phyloP scores from a whole-genome alignment of 345 rosid species.

The Euphorbia tirucalli region DNA sequence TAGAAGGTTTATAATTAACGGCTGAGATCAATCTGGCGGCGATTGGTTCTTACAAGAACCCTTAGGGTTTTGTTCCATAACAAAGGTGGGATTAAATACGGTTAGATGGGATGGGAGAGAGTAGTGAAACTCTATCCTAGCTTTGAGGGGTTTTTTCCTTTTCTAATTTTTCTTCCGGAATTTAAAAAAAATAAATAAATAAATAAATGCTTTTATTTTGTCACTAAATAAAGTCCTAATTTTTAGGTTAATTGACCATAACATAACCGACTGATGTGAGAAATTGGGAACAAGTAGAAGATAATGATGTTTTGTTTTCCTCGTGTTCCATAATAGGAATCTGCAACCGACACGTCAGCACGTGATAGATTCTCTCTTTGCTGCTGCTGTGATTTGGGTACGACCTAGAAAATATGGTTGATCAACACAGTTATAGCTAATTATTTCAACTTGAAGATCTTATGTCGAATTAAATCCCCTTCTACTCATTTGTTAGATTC shows the following conservation, averaged over 20 bases:
- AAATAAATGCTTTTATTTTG: too few species aligned
- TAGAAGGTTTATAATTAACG: constrained; percentile 22
- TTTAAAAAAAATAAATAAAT: too few species aligned
- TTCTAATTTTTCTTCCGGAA: too few species aligned
- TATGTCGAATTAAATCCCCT: neutral
- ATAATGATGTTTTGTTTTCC: constrained; percentile 34
- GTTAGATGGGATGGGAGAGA: constrained; percentile 6
- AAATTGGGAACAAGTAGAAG: constrained; percentile 6
- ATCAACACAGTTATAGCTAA: neutral
- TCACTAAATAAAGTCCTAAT: constrained; percentile 9
- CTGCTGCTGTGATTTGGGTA: neutral
- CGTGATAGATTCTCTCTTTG: constrained; percentile 24
- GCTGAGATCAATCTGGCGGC: constrained; percentile 73
- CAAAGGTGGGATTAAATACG: constrained; percentile 33
- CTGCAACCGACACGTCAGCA: constrained; percentile 36
- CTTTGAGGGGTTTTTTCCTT: neutral
- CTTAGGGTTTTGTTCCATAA: constrained; percentile 75
- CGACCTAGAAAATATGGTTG: too few species aligned
- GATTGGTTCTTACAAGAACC: constrained; percentile 73
- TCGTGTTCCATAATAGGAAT: constrained; percentile 34
- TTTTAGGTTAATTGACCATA: constrained; percentile 40
- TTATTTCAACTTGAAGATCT: neutral
- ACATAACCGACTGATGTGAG: constrained; percentile 36
- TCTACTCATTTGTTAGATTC: too few species aligned
- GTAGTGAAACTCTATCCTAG: neutral